These are phyloP conservation scores for Termitomyces heimii DNA, from an alignment of 768 basidiomycete species.

Conservation along the genomic window DNA sequence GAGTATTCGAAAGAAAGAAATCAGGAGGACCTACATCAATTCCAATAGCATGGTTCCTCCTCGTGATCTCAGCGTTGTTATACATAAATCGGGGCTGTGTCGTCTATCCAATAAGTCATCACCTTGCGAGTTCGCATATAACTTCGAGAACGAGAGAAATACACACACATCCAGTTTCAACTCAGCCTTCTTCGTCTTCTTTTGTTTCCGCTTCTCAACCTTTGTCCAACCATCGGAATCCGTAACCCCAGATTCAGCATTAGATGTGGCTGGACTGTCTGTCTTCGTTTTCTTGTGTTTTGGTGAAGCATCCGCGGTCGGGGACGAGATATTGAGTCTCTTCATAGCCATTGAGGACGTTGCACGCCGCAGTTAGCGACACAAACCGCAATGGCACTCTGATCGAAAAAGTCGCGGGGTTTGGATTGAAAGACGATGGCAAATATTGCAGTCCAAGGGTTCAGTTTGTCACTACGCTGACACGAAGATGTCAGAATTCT, in stretches of 20 bases:
- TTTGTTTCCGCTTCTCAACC: conserved; percentile 66
- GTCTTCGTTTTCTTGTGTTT: conserved; percentile 36
- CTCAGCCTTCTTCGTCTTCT: conserved; percentile 58
- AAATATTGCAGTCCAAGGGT: too few relatives aligned
- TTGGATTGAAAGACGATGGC: not conserved
- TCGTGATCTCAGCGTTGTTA: conserved; percentile 67
- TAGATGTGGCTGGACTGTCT: conserved; percentile 6
- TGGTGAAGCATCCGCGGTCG: conserved; percentile 2
- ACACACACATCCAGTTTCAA: conserved; percentile 56
- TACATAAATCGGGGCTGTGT: conserved; percentile 79
- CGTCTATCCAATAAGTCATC: conserved; percentile 24
- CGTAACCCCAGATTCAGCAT: not conserved
- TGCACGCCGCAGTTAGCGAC: not conserved
- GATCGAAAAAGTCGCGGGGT: not conserved
- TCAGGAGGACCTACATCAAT: conserved; percentile 55
- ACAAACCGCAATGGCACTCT: too few relatives aligned
- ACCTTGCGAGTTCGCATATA: conserved; percentile 4
- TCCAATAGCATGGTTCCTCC: conserved; percentile 68
- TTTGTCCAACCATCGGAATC: conserved; percentile 52
- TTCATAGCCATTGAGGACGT: conserved; percentile 6
- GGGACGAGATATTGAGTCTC: conserved; percentile 11
- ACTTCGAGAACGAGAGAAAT: conserved; percentile 7
- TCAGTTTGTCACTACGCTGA: too few relatives aligned
- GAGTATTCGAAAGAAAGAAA: not conserved
- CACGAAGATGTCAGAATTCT: too few relatives aligned